Percentiles rank a stretch among this genome's conserved stretches.
Conservation (phyloP, 495 filamentous ascomycete species). For the Daldinia grandis region DNA sequence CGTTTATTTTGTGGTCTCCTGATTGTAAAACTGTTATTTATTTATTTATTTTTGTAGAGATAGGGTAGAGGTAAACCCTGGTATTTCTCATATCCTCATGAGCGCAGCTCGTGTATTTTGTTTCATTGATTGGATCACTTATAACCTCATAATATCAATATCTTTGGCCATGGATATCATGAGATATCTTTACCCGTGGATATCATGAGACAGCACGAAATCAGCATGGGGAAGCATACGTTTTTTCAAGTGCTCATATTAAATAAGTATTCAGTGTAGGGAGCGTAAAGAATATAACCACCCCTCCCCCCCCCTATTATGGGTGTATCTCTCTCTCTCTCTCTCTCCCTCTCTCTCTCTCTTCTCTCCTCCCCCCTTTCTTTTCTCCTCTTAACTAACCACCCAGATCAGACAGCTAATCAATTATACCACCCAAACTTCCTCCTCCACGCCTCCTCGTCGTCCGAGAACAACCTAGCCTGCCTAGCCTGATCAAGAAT, state of each 20-base stretch:
- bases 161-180: too few species aligned
- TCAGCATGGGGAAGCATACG: neutral
- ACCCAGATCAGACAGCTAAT: neutral
- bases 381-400: neutral
- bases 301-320: neutral
- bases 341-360: neutral
- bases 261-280: conserved; percentile 16
- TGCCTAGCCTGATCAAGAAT: conserved; percentile 50
- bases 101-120: too few species aligned
- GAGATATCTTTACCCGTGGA: neutral
- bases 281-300: conserved; percentile 31
- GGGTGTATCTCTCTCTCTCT: neutral
- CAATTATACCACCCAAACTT: conserved; percentile 54
- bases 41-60: too few species aligned
- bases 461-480: conserved; percentile 39
- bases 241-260: conserved; percentile 40
- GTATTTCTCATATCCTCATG: too few species aligned
- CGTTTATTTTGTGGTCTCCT: neutral
- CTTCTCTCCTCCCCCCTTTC: neutral
- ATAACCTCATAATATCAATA: too few species aligned
- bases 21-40: neutral
- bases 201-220: neutral
- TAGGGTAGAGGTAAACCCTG: neutral
- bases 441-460: conserved; percentile 52
- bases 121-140: too few species aligned